Percentiles rank a stretch among this genome's conserved stretches.
phyloP scores from a whole-genome alignment of 1,284 basidiomycete species.

The Rhodotorula sp. region DNA sequence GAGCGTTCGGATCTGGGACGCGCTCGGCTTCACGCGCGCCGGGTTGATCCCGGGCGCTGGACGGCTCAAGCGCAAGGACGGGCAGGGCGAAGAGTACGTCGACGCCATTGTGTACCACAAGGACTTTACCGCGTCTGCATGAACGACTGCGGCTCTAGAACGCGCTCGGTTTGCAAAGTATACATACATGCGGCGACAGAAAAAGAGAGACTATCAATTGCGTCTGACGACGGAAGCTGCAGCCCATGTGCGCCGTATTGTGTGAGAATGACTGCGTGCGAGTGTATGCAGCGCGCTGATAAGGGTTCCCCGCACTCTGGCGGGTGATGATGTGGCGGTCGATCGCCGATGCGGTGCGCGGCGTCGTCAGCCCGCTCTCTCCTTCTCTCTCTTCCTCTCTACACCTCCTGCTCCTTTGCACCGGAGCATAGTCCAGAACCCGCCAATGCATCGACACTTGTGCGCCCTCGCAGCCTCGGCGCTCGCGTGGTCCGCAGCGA shows the following conservation, averaged over 20 bases:
- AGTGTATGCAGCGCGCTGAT: too few species aligned
- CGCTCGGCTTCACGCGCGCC: constrained; percentile 73
- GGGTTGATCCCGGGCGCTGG: constrained; percentile 85
- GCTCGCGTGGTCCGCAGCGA: background rate
- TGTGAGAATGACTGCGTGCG: too few species aligned
- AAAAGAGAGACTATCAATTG: background rate
- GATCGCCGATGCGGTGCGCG: background rate
- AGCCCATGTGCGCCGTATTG: too few species aligned
- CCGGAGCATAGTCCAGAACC: background rate
- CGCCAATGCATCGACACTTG: background rate
- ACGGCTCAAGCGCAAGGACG: constrained; percentile 62
- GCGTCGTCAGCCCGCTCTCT: background rate
- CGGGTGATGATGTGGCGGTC: too few species aligned
- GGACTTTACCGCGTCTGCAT: constrained; percentile 7
- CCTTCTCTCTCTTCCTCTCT: constrained; percentile 1
- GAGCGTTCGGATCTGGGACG: constrained; percentile 78
- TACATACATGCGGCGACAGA: background rate
- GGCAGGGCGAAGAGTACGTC: constrained; percentile 72
- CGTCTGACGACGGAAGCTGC: too few species aligned
- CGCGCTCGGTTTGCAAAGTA: background rate
- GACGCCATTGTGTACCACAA: constrained; percentile 79
- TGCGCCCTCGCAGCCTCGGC: background rate
- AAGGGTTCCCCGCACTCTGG: too few species aligned
- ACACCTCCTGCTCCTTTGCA: background rate
- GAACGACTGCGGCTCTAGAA: background rate